Evolutionary conservation across 768 basidiomycete genomes (phyloP).

Genomic region (Crepidotus variabilis): DNA sequence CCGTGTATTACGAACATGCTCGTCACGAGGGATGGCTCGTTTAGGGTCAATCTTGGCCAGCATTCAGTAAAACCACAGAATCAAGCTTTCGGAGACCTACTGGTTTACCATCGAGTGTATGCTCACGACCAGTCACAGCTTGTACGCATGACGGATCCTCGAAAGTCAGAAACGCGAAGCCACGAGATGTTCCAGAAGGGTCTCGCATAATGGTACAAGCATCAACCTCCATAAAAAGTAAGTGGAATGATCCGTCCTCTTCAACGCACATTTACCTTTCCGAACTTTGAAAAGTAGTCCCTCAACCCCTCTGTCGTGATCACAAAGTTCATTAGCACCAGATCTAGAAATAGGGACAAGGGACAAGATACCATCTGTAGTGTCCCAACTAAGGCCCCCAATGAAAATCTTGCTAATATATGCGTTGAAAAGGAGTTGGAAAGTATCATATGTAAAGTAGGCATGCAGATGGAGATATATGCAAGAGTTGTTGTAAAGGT

Average conservation of each 20-base stretch:
- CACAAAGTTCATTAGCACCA: conserved; percentile 32
- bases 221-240: conserved; percentile 51
- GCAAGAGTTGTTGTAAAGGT: conserved; percentile 1
- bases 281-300: conserved; percentile 78
- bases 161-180: conserved; percentile 85
- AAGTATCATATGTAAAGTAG: conserved; percentile 8
- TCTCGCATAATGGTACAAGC: conserved; percentile 88
- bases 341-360: conserved; percentile 25
- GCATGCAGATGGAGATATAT: conserved; percentile 2
- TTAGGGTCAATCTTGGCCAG: conserved; percentile 75
- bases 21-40: conserved; percentile 80
- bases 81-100: conserved; percentile 30
- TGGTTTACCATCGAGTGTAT: conserved; percentile 75
- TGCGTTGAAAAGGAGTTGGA: not conserved
- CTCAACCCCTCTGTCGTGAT: conserved; percentile 48
- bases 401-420: conserved; percentile 81
- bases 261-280: conserved; percentile 46
- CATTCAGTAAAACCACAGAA: not conserved
- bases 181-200: conserved; percentile 67
- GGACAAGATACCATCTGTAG: conserved; percentile 72
- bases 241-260: not conserved
- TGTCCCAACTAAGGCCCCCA: conserved; percentile 89
- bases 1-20: conserved; percentile 71
- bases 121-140: conserved; percentile 62
- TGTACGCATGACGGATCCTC: conserved; percentile 62